Evolutionary conservation across 2,329 filamentous ascomycete genomes (phyloP), one percentile per base, ranked within the genome.

Genomic region (Fusarium beomiforme): DNA sequence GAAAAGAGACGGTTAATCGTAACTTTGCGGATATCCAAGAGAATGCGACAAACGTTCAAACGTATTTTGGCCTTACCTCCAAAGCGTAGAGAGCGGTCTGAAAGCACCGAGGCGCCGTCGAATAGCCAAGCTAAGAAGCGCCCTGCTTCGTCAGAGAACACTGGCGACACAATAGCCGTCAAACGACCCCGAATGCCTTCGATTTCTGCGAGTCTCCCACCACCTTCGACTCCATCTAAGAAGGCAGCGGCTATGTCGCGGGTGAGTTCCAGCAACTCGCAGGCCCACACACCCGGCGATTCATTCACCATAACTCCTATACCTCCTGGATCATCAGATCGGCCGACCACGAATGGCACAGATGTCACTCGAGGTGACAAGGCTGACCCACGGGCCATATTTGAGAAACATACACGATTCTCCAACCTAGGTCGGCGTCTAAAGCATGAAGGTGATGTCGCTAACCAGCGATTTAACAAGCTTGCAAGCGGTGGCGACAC

Each of bases 371-470:
- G 69, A 31, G 66, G 59, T 3, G 63, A 68, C 9, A 80, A 77
- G 26, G 70, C 71, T 9, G 77, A 78, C n/a, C 66, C 69, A 11
- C 74, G 62, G 17, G 68, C 72, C 3, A 73, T 83, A 26, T 77
- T 78, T 11, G 78, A 83, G 3, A 82, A 79, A 43, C 81, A 83
- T 24, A 68, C 72, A 16, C 78, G 75, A 34, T 84, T 84, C 70
- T 78, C 77, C 31, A 76, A 68, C 5, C 73, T 88, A 11, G 88
- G 85, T 5, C 84, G 81, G 34, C 84, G 82, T 57, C 79, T 89
- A 21, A 90, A 90, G 79, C 87, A 88, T 66, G 80, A 83, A 16
- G 85, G 86, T 29, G 88, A 90, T 67, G 53, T 75, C 6, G 83
- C 79, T 19, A 81, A 87, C 65, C 73, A 77, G 44, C 72, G 71